Evolutionary conservation across 164 flowering plant species (phyloP).

Genomic region (Aristolochia californica): DNA sequence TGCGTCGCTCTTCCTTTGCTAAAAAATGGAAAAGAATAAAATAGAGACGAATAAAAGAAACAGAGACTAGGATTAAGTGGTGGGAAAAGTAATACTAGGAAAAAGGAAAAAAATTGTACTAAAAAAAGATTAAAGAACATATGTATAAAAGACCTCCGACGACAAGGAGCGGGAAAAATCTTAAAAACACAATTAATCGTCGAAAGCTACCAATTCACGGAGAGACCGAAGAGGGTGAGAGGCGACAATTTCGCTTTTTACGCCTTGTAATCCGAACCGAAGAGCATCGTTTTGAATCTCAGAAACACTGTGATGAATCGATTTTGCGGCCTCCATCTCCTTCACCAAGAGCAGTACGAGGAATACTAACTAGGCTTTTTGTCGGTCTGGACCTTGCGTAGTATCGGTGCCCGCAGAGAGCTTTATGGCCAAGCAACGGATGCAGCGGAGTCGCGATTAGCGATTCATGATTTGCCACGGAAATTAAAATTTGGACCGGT

Average conservation of each 20-base stretch:
- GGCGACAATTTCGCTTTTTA: constrained; percentile 63
- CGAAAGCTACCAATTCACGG: constrained; percentile 28
- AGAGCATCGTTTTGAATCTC: constrained; percentile 48
- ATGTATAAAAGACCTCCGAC: too few relatives aligned
- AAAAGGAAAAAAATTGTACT: background rate
- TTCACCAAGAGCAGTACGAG: background rate
- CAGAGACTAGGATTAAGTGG: background rate
- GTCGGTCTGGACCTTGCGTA: too few relatives aligned
- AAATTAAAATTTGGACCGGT: too few relatives aligned
- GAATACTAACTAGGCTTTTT: too few relatives aligned
- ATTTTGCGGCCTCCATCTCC: constrained; percentile 38
- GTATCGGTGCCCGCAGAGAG: too few relatives aligned
- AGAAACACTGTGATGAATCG: constrained; percentile 40
- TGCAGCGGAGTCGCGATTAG: too few relatives aligned
- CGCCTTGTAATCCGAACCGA: constrained; percentile 75
- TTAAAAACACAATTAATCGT: too few relatives aligned
- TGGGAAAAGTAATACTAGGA: background rate
- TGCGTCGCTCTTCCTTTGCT: constrained; percentile 37
- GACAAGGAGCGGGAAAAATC: too few relatives aligned
- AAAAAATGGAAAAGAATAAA: constrained; percentile 6
- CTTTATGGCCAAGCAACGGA: too few relatives aligned
- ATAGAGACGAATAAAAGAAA: background rate
- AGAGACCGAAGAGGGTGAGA: constrained; percentile 68
- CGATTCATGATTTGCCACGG: too few relatives aligned
- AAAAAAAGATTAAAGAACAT: background rate